Conservation (phyloP, 768 basidiomycete genomes). For the Tylopilus cervinicoccineus region DNA sequence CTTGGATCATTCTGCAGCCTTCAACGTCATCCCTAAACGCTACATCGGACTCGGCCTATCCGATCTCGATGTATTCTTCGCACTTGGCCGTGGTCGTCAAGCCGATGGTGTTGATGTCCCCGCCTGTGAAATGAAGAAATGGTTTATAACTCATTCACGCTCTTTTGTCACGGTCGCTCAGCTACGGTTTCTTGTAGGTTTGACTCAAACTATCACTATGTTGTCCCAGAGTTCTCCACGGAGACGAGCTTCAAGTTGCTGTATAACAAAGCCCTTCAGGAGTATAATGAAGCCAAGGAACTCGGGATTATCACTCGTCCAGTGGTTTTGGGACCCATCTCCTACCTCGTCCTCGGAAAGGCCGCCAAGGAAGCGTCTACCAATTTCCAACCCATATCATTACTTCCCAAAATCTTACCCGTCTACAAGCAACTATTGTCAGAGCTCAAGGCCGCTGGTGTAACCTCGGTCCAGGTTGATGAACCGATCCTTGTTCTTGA, state of each 20-base stretch:
- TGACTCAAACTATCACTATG: slow-evolving; percentile 98
- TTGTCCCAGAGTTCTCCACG: slow-evolving; percentile 94
- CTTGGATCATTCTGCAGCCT: slow-evolving; percentile 92
- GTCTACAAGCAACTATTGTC: slow-evolving; percentile 87
- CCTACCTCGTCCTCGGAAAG: slow-evolving; percentile 94
- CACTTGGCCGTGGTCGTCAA: slow-evolving; percentile 99
- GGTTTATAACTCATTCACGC: slow-evolving; percentile 48
- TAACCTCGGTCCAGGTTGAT: slow-evolving; percentile 92
- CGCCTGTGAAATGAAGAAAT: slow-evolving; percentile 99
- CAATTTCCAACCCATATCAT: slow-evolving; percentile 86
- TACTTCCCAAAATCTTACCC: slow-evolving; percentile 85
- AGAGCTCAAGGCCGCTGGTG: slow-evolving; percentile 91
- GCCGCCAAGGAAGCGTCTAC: slow-evolving; percentile 76
- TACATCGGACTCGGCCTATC: slow-evolving; percentile 85
- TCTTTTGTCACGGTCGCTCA: neutral
- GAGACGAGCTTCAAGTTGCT: slow-evolving; percentile 90
- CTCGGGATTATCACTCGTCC: slow-evolving; percentile 90
- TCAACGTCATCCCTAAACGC: slow-evolving; percentile 96
- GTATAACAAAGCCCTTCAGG: slow-evolving; percentile 92
- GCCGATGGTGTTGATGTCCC: slow-evolving; percentile 92
- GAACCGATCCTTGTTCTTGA: slow-evolving; percentile 97
- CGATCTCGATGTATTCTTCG: slow-evolving; percentile 93
- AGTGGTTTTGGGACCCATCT: slow-evolving; percentile 92
- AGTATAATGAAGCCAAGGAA: slow-evolving; percentile 92
- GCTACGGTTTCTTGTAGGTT: slow-evolving; percentile 53